These are phyloP conservation scores for Hyparrhenia diplandra DNA, from an alignment of 176 grass and related monocot genomes.

Conservation along the genomic window DNA sequence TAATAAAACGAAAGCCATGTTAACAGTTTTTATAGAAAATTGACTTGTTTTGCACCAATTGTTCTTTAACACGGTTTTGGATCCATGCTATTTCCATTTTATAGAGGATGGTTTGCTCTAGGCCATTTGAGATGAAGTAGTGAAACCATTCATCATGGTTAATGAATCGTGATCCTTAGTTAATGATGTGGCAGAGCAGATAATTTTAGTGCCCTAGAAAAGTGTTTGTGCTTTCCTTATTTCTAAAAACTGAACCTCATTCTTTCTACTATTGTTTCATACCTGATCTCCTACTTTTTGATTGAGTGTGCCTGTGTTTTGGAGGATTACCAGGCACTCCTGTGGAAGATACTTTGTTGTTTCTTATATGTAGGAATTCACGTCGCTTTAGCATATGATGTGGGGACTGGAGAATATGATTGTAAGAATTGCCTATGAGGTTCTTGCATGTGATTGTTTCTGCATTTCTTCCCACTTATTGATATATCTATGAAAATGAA, in stretches of 20 bases:
- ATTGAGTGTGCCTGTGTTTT: neutral
- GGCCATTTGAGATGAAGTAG: neutral
- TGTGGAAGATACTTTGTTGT: neutral
- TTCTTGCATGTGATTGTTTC: neutral
- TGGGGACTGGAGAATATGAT: conserved; percentile 2
- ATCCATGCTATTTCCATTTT: neutral
- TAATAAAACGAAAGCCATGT: neutral
- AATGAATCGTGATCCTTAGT: neutral
- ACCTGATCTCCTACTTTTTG: neutral
- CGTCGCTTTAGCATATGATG: neutral
- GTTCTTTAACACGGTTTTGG: neutral
- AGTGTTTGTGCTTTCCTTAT: neutral
- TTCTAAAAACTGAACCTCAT: neutral
- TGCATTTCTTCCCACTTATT: neutral
- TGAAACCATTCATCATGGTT: neutral
- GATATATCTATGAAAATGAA: neutral
- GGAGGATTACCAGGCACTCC: neutral
- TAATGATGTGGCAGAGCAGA: neutral
- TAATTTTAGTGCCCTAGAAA: neutral
- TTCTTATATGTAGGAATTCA: neutral
- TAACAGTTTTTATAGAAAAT: neutral
- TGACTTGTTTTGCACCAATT: neutral
- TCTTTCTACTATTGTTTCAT: neutral
- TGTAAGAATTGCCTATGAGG: neutral
- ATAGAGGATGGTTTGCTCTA: neutral